phyloP scores from a whole-genome alignment of 139 green algal species.

The Edaphochlamys debaryana region DNA sequence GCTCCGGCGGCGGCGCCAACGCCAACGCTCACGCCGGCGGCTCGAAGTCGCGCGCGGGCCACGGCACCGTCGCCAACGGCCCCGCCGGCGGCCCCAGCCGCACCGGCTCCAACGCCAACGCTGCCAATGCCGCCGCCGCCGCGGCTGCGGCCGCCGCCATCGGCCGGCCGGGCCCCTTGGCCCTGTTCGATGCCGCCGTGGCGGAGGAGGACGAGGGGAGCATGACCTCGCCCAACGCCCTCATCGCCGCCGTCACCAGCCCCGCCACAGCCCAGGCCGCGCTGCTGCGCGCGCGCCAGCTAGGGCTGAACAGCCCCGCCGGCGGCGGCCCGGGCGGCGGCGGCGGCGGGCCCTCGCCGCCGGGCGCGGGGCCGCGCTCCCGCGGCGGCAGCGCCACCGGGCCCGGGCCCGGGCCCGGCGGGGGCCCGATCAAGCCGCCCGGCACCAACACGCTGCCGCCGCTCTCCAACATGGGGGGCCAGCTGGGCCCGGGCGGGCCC shows the following conservation, averaged over 20 bases:
- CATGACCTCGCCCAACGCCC: background rate
- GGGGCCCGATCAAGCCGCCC: background rate
- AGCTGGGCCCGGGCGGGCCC: too few species aligned
- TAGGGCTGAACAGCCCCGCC: background rate
- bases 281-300: background rate
- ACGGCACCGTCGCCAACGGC: background rate
- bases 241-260: constrained; percentile 15
- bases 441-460: constrained; percentile 8
- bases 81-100: too few species aligned
- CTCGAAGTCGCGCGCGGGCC: background rate
- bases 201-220: constrained; percentile 4
- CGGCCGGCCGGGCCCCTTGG: constrained; percentile 1
- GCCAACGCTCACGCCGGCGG: background rate
- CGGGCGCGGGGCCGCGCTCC: background rate
- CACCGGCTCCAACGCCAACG: background rate
- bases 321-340: background rate
- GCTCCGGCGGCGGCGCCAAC: background rate
- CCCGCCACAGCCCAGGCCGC: constrained; percentile 18
- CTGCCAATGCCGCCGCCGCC: too few species aligned
- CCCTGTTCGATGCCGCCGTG: constrained; percentile 21
- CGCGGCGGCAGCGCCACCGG: background rate
- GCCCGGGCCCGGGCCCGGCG: background rate
- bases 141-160: background rate
- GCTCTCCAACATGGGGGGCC: background rate
- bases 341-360: background rate